Conservation (phyloP, 2,329 filamentous ascomycete genomes). For the Aureobasidium vineae region DNA sequence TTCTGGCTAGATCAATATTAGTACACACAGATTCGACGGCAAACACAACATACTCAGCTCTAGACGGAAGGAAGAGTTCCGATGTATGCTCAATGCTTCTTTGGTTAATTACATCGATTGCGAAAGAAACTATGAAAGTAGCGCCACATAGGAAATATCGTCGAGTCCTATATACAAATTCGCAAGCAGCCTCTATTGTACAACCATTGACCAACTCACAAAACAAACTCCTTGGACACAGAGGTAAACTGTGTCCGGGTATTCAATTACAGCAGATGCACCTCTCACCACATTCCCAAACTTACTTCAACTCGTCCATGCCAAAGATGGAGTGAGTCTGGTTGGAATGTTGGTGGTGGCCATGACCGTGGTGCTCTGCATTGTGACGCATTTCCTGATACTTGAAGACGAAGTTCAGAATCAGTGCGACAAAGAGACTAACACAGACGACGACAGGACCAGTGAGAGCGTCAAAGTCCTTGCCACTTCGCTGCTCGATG, state of each 20-base stretch:
- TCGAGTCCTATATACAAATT: slow-evolving; percentile 3
- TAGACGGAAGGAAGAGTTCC: background rate
- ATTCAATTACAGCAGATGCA: background rate
- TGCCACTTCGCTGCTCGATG: slow-evolving; percentile 82
- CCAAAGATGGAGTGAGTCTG: background rate
- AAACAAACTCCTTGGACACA: background rate
- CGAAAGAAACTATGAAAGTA: background rate
- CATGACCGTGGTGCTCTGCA: background rate
- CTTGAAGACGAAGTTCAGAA: slow-evolving; percentile 88
- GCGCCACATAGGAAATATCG: background rate
- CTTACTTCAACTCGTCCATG: slow-evolving; percentile 10
- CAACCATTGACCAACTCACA: background rate
- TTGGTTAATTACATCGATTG: background rate
- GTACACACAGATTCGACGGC: background rate
- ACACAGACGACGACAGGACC: slow-evolving; percentile 82
- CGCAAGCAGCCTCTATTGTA: background rate
- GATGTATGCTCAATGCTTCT: background rate
- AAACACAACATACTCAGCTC: background rate
- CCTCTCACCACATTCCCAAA: background rate
- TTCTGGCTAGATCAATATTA: background rate
- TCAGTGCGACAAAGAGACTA: slow-evolving; percentile 72
- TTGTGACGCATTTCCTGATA: slow-evolving; percentile 17
- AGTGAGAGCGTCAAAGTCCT: slow-evolving; percentile 85
- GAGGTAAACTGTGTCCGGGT: background rate
- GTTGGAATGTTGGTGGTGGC: background rate